Evolutionary conservation across 192 early-diverging fungal species (phyloP), one percentile per base, ranked within the genome.

Genomic region (Cladochytrium replicatum): DNA sequence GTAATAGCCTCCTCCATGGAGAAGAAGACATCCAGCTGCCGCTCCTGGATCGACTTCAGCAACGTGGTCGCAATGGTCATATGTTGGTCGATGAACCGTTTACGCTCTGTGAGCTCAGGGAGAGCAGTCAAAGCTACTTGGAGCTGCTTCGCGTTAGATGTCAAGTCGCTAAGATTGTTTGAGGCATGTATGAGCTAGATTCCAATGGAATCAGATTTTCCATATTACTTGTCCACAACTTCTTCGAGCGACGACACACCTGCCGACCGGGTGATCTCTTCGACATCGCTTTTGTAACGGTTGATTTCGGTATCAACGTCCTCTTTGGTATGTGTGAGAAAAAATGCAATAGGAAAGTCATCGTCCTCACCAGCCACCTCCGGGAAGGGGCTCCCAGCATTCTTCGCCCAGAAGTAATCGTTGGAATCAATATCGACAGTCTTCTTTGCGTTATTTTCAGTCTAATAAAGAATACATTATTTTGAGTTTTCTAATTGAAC

Each of bases 31-130:
- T 99, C 94, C 40, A 99, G 61, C 52, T 97, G 86, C 37, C 96
- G 72, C 19, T 92, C 85, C 62, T 91, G 87, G 66, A 99, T 97
- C 19, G 70, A 68, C 21, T 86, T 80, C 11, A 99, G 71, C 53
- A 99, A 60, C 17, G 75, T 67, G 1, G 93, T 97, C 2, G 94
- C 93, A 43, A 97, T 87, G 58, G 90, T 91, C 89, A 95, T 99
- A 58, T 99, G 96, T 87, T 93, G 94, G 60, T 99, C 96, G 22
- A 99, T 67, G 9, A 84, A 82, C 7, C 83, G 72, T 64, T 99
- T 96, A 41, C 91, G 74, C 11, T 89, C 90, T 15, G 93, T 95
- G 46, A 99, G 74, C 58, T 95, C 89, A 0, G 96, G 96, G 3
- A 99, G 66, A n/a, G 82, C 75, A 2, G 81, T 90, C 39, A 99